phyloP scores from a whole-genome alignment of 192 early-diverging fungal genomes.

The Mortierella antarctica region DNA sequence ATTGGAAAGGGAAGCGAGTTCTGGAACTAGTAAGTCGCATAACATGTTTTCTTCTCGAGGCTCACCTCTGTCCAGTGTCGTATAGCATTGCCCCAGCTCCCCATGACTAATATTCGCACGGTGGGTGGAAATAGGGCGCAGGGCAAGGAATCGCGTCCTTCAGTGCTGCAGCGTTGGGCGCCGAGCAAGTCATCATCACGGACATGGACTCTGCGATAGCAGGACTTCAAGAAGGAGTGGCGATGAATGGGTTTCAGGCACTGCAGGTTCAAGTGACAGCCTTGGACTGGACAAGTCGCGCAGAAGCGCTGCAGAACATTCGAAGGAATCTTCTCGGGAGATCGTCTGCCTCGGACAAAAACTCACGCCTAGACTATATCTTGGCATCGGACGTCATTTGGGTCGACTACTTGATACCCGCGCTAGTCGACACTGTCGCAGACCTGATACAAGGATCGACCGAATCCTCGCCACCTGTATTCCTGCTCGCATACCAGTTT shows the following conservation, averaged over 20 bases:
- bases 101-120: too few species aligned
- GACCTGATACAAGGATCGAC: slow-evolving; percentile 19
- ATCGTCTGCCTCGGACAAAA: not conserved
- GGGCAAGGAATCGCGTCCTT: slow-evolving; percentile 51
- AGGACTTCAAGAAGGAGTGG: slow-evolving; percentile 4
- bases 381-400: slow-evolving; percentile 59
- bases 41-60: not conserved
- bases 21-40: slow-evolving; percentile 42
- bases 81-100: not conserved
- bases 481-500: slow-evolving; percentile 52
- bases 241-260: slow-evolving; percentile 23
- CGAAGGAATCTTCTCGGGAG: slow-evolving; percentile 3
- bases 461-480: slow-evolving; percentile 14
- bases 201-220: slow-evolving; percentile 45
- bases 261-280: slow-evolving; percentile 32
- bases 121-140: slow-evolving; percentile 24
- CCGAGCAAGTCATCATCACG: slow-evolving; percentile 39
- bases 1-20: slow-evolving; percentile 22
- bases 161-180: slow-evolving; percentile 46
- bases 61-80: not conserved
- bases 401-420: slow-evolving; percentile 56
- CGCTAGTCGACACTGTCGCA: slow-evolving; percentile 51
- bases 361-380: slow-evolving; percentile 44
- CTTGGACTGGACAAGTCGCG: slow-evolving; percentile 39
- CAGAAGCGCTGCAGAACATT: slow-evolving; percentile 14